Base-by-base conservation (phyloP, 1,139 yeast species). In the Yamadazyma trypodendri region DNA sequence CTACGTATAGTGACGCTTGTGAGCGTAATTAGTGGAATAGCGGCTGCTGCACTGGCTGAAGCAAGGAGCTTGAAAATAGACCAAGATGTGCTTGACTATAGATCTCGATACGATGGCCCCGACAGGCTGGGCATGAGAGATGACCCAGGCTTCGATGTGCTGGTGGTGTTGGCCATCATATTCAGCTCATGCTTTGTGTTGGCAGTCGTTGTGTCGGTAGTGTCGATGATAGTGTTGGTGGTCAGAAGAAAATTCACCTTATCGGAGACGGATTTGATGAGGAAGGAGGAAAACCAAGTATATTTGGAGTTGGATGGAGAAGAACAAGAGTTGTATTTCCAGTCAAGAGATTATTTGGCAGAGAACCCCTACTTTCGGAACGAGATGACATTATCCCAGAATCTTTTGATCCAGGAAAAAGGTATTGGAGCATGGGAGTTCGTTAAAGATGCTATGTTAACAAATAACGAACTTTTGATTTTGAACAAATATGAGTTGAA, bases 371-470 rank as follows among this genome's bases (percentile, higher is more conserved):
- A 61, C 58, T 65, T 60, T 63, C 67, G 66, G 44, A 66, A 66
- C 28, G 66, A 62, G 35, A 58, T 65, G 49, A 63, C 77, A 37
- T 66, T 60, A 40, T 74, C 72, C 35, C 85, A 70, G 57, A 68
- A 63, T 59, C 72, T 75, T 61, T 68, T 68, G 20, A 87, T 92
- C 24, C 95, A 88, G 53, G 98, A 94, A 52, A 89, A 87, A 59
- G 99, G 97, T 0, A 83, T 94, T 1, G 68, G 77, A 21, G 98
- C 98, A 0, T 92, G 95, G 94, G 95, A 88, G 53, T 92, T 94
- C 56, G 77, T 76, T 42, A 87, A 87, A 31, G 90, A 88, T 54
- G 55, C 68, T 12, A 79, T 75, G 64, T 63, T 79, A 42, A 79
- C 77, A 35, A 76, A 68, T 52, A 81, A 74, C 59, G 84, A 75